Evolutionary conservation across 202 grass and related monocot genomes (phyloP).

Genomic region (Schoenoplectus tabernaemontani): DNA sequence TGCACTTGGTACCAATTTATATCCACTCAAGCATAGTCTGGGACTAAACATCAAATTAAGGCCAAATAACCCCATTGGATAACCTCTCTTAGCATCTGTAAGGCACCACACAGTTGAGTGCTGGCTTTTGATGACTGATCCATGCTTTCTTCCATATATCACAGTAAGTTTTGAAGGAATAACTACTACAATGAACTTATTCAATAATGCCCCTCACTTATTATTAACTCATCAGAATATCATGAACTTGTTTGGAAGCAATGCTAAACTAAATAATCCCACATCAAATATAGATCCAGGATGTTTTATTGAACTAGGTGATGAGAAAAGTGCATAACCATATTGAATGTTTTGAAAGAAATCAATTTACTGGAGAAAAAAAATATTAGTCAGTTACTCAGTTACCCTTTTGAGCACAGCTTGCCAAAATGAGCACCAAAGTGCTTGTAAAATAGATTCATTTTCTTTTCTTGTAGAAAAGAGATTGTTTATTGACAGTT

Average conservation of each 20-base stretch:
- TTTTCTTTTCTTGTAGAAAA: neutral
- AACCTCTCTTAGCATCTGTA: conserved; percentile 9
- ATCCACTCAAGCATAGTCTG: neutral
- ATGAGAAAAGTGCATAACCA: neutral
- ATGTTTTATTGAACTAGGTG: neutral
- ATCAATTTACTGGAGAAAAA: neutral
- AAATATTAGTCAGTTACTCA: neutral
- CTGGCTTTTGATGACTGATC: neutral
- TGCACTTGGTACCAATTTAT: neutral
- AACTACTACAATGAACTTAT: neutral
- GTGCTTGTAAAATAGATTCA: neutral
- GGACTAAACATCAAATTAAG: neutral
- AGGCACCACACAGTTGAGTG: conserved; percentile 5
- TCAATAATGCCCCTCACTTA: neutral
- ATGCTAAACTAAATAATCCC: neutral
- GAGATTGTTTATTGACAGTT: neutral
- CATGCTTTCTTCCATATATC: neutral
- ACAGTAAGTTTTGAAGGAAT: neutral
- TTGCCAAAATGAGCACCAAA: neutral
- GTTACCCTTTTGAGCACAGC: neutral
- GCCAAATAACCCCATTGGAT: conserved; percentile 9
- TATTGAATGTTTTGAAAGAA: neutral
- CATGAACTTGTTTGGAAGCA: neutral
- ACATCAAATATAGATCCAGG: neutral
- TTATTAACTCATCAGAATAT: neutral